A percentile compares a stretch with the other conserved stretches of the same genome.
These are phyloP conservation scores for Melastoma malabathricum DNA, from an alignment of 345 rosid genomes.

Conservation along the genomic window DNA sequence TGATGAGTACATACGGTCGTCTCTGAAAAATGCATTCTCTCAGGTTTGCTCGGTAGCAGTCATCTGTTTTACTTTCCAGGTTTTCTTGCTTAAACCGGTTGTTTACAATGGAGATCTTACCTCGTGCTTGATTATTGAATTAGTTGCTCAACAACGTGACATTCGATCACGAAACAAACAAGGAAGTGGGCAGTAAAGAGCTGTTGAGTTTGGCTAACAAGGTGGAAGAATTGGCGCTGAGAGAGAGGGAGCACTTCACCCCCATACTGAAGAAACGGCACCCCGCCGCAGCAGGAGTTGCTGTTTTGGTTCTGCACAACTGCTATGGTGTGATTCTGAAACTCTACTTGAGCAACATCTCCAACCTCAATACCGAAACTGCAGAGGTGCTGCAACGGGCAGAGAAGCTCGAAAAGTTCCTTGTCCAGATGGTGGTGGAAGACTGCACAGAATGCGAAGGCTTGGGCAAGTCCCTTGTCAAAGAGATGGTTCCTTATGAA, in stretches of 20 bases:
- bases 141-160: conserved; percentile 10
- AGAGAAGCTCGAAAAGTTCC: conserved; percentile 59
- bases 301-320: conserved; percentile 52
- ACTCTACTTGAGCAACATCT: conserved; percentile 40
- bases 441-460: conserved; percentile 70
- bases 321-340: conserved; percentile 57
- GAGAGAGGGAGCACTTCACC: neutral
- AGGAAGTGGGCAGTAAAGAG: conserved; percentile 20
- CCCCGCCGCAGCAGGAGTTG: too few relatives aligned
- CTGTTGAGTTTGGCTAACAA: too few relatives aligned
- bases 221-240: too few relatives aligned
- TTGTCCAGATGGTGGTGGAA: conserved; percentile 82
- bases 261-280: neutral
- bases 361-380: conserved; percentile 28
- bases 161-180: conserved; percentile 17
- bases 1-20: conserved; percentile 61
- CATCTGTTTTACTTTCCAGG: too few relatives aligned
- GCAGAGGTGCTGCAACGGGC: conserved; percentile 59
- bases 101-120: conserved; percentile 11
- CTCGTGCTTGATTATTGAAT: neutral
- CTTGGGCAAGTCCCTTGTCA: conserved; percentile 59
- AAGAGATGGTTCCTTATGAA: conserved; percentile 74
- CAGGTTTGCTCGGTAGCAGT: conserved; percentile 23
- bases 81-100: too few relatives aligned
- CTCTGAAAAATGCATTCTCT: conserved; percentile 55